Conservation (phyloP, 2,329 filamentous ascomycete species). For the Colletotrichum theobromicola region DNA sequence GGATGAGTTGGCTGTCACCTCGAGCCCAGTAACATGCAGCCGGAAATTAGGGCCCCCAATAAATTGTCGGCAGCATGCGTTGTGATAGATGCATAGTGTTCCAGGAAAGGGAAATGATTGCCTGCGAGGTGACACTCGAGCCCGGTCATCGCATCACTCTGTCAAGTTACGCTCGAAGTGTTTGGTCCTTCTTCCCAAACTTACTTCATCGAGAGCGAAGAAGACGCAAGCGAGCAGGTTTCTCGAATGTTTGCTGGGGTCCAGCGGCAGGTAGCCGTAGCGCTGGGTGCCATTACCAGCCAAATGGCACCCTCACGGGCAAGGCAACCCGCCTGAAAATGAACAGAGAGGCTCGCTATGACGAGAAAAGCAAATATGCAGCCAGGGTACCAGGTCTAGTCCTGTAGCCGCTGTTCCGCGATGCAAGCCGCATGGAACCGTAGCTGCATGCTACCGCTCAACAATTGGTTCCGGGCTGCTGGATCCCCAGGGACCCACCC, state of each 20-base stretch:
- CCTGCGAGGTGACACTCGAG: not conserved
- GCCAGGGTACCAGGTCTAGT: not conserved
- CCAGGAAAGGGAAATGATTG: not conserved
- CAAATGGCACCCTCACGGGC: not conserved
- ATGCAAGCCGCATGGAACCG: not conserved
- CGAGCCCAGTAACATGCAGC: not conserved
- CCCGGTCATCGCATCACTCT: not conserved
- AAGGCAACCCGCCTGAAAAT: not conserved
- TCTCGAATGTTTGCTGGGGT: not conserved
- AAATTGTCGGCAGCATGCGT: not conserved
- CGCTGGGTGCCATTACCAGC: not conserved
- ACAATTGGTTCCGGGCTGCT: slow-evolving; percentile 5
- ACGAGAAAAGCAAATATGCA: not conserved
- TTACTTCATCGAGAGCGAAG: not conserved
- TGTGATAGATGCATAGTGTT: not conserved
- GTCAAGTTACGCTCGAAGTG: not conserved
- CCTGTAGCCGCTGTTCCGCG: not conserved
- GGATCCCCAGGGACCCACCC: not conserved
- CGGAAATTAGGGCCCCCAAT: not conserved
- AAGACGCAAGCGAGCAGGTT: not conserved
- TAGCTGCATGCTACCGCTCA: not conserved
- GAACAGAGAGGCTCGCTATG: not conserved
- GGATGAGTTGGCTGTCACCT: not conserved
- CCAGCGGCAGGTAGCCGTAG: not conserved
- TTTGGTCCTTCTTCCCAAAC: not conserved